Evolutionary conservation across 495 filamentous ascomycete genomes (phyloP).

Genomic region (Cryomyces minteri): DNA sequence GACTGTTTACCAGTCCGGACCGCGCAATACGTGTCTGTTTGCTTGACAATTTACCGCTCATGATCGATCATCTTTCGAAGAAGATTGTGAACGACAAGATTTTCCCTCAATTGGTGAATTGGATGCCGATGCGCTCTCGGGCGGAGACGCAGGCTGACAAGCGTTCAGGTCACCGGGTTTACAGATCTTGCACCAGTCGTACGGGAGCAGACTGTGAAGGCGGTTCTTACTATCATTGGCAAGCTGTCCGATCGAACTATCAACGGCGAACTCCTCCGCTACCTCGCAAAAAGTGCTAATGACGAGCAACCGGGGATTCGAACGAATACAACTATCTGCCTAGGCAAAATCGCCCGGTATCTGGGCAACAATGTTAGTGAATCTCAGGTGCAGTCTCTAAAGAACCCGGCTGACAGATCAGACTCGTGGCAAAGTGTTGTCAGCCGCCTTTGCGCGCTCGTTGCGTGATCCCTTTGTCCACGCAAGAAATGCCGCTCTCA

Average conservation of each 20-base stretch:
- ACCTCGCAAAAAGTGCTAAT: constrained; percentile 89
- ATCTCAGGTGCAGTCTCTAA: no score
- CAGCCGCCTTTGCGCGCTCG: constrained; percentile 76
- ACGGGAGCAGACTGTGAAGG: constrained; percentile 87
- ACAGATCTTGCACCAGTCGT: constrained; percentile 81
- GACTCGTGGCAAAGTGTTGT: constrained; percentile 73
- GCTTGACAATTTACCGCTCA: constrained; percentile 69
- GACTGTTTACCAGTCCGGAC: constrained; percentile 81
- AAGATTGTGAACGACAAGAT: constrained; percentile 92
- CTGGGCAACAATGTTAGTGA: constrained; percentile 50
- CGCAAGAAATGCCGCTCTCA: constrained; percentile 69
- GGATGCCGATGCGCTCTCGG: constrained; percentile 13
- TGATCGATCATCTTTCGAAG: constrained; percentile 81
- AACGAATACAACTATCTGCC: constrained; percentile 93
- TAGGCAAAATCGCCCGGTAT: constrained; percentile 88
- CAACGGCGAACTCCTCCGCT: constrained; percentile 81
- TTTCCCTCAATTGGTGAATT: constrained; percentile 70
- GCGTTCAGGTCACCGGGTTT: constrained; percentile 81
- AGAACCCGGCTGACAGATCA: no score
- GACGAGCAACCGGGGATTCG: constrained; percentile 95
- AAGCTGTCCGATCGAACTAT: constrained; percentile 86
- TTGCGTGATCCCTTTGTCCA: constrained; percentile 89
- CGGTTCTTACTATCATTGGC: constrained; percentile 62
- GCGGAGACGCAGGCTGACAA: no score
- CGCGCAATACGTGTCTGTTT: constrained; percentile 82